phyloP scores from a whole-genome alignment of 1,139 yeast species.

The Hansenula lynferdii region DNA sequence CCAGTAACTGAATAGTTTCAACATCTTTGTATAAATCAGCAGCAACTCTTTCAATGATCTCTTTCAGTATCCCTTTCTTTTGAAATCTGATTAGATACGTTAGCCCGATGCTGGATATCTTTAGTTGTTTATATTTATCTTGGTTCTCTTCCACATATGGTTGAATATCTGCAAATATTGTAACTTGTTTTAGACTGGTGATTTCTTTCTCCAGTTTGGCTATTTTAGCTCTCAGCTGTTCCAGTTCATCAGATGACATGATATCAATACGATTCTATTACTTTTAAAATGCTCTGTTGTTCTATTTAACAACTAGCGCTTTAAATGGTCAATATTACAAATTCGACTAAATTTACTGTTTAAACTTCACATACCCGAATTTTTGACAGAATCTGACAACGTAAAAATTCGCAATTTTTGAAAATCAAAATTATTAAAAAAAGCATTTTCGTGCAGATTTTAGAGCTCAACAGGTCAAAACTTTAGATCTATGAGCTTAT shows the following conservation, averaged over 20 bases:
- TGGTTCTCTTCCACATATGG: slow-evolving; percentile 17
- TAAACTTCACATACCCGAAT: no score
- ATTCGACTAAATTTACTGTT: no score
- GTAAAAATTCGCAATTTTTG: no score
- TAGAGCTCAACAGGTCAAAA: background rate
- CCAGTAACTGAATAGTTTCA: slow-evolving; percentile 14
- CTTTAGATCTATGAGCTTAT: background rate
- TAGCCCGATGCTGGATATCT: slow-evolving; percentile 15
- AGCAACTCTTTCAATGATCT: slow-evolving; percentile 15
- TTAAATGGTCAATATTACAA: no score
- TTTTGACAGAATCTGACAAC: no score
- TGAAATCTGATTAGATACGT: slow-evolving; percentile 11
- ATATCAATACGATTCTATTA: no score
- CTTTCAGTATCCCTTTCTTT: slow-evolving; percentile 11
- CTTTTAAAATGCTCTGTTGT: background rate
- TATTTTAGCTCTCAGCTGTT: slow-evolving; percentile 7
- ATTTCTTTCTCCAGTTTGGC: slow-evolving; percentile 16
- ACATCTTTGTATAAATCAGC: slow-evolving; percentile 14
- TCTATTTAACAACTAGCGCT: no score
- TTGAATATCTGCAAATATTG: slow-evolving; percentile 21
- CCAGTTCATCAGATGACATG: slow-evolving; percentile 2
- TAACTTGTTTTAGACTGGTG: slow-evolving; percentile 15
- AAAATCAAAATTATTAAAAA: no score
- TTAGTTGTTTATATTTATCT: slow-evolving; percentile 13
- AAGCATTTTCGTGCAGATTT: background rate